Percentiles rank a stretch among this genome's conserved stretches.
phyloP scores from a whole-genome alignment of 2,329 filamentous ascomycete genomes.

The Penicillium italicum region DNA sequence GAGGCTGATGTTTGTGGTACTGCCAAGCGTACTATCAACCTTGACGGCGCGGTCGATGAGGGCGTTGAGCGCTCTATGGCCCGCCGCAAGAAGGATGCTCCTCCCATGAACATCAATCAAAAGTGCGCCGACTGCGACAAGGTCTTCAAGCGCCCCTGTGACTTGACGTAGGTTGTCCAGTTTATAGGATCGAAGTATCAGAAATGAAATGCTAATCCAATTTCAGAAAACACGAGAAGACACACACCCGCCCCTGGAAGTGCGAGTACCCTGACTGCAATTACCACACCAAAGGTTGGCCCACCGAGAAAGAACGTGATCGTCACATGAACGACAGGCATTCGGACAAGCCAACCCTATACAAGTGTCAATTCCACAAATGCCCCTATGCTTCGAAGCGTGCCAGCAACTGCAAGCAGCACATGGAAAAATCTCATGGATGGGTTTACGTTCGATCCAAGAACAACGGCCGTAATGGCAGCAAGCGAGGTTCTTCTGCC shows the following conservation, averaged over 20 bases:
- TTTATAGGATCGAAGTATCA: neutral
- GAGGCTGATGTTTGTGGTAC: slow-evolving; percentile 42
- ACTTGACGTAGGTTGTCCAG: slow-evolving; percentile 60
- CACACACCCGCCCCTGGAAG: slow-evolving; percentile 94
- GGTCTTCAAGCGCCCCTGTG: slow-evolving; percentile 94
- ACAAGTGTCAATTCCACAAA: slow-evolving; percentile 74
- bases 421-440: slow-evolving; percentile 95
- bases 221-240: slow-evolving; percentile 86
- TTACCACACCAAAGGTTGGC: slow-evolving; percentile 86
- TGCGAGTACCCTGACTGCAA: slow-evolving; percentile 80
- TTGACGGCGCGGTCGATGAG: slow-evolving; percentile 62
- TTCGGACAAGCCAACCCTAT: slow-evolving; percentile 72
- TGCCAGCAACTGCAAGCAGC: slow-evolving; percentile 95
- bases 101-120: slow-evolving; percentile 77
- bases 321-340: slow-evolving; percentile 97
- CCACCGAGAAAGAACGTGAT: slow-evolving; percentile 95
- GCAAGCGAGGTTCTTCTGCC: slow-evolving; percentile 41
- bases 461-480: slow-evolving; percentile 70
- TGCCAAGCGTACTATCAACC: slow-evolving; percentile 53
- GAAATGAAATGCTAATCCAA: slow-evolving; percentile 7
- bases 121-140: slow-evolving; percentile 82
- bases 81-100: slow-evolving; percentile 87
- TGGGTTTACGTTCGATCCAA: slow-evolving; percentile 91
- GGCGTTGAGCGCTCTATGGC: slow-evolving; percentile 92
- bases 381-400: slow-evolving; percentile 95